phyloP scores from a whole-genome alignment of 2,329 filamentous ascomycete species.

The Colletotrichum sublineola region DNA sequence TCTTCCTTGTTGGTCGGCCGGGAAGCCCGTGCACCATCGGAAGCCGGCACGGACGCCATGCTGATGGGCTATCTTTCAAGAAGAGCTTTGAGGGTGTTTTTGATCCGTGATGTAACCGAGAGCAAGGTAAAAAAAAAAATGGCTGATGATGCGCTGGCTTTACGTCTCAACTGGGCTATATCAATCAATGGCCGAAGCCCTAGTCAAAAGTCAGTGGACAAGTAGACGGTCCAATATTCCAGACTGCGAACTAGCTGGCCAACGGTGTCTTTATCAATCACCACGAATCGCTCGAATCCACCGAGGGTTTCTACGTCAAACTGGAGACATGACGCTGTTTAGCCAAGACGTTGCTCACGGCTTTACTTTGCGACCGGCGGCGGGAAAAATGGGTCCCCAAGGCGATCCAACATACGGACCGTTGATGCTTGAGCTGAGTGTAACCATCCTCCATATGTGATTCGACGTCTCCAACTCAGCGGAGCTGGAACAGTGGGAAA shows the following conservation, averaged over 20 bases:
- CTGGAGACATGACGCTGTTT: constrained; percentile 32
- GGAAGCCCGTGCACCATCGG: neutral
- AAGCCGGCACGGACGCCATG: constrained; percentile 13
- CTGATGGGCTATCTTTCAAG: neutral
- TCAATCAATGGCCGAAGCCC: neutral
- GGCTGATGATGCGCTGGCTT: neutral
- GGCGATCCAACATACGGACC: neutral
- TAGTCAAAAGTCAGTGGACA: neutral
- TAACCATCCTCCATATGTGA: neutral
- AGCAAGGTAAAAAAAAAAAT: neutral
- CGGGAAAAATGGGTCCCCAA: neutral
- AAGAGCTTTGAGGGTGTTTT: neutral
- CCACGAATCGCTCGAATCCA: neutral
- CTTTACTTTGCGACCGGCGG: neutral
- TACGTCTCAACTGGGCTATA: neutral
- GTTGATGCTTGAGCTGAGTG: neutral
- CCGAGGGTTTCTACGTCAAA: neutral
- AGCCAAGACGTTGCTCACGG: constrained; percentile 11
- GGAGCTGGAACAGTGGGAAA: constrained; percentile 7
- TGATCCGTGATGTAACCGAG: too few species aligned
- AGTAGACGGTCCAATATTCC: neutral
- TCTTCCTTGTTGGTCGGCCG: neutral
- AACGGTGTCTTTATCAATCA: constrained; percentile 9
- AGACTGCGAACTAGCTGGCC: neutral
- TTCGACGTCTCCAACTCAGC: neutral